Conservation (phyloP, 768 basidiomycete species). For the Suillus bovinus region DNA sequence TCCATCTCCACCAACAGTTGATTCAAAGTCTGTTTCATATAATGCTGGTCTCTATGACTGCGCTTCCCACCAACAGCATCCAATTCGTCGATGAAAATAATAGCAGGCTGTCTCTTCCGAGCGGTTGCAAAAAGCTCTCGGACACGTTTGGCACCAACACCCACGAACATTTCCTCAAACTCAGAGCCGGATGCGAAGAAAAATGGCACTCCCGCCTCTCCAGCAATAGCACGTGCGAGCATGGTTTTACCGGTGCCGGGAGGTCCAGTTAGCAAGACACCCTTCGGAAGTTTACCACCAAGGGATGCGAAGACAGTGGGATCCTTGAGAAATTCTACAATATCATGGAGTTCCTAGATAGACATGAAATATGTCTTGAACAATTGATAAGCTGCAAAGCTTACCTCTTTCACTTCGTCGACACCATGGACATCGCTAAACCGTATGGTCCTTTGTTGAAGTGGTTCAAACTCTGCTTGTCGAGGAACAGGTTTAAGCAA, state of each 20-base stretch:
- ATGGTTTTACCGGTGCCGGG: conserved; percentile 85
- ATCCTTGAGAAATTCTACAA: conserved; percentile 94
- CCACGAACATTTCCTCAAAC: conserved; percentile 98
- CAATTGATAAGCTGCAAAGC: conserved; percentile 15
- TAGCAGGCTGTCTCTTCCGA: conserved; percentile 91
- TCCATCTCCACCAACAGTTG: conserved; percentile 97
- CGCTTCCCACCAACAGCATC: conserved; percentile 94
- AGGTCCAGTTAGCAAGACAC: conserved; percentile 86
- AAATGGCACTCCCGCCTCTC: conserved; percentile 97
- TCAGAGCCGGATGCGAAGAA: conserved; percentile 96
- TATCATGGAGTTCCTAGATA: conserved; percentile 83
- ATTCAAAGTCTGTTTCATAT: conserved; percentile 93
- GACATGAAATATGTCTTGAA: background rate
- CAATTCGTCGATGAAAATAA: conserved; percentile 97
- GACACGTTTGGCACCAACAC: conserved; percentile 92
- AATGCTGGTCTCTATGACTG: conserved; percentile 79
- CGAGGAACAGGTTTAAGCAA: conserved; percentile 86
- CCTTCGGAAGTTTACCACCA: conserved; percentile 94
- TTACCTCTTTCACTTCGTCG: conserved; percentile 92
- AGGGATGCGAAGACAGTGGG: conserved; percentile 87
- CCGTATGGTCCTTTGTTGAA: conserved; percentile 77
- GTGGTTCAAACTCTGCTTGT: conserved; percentile 80
- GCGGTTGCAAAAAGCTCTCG: conserved; percentile 94
- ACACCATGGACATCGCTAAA: conserved; percentile 97
- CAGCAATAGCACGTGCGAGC: conserved; percentile 95